Base-by-base conservation (phyloP, 495 filamentous ascomycete species). In the Aspergillus mulundensis region DNA sequence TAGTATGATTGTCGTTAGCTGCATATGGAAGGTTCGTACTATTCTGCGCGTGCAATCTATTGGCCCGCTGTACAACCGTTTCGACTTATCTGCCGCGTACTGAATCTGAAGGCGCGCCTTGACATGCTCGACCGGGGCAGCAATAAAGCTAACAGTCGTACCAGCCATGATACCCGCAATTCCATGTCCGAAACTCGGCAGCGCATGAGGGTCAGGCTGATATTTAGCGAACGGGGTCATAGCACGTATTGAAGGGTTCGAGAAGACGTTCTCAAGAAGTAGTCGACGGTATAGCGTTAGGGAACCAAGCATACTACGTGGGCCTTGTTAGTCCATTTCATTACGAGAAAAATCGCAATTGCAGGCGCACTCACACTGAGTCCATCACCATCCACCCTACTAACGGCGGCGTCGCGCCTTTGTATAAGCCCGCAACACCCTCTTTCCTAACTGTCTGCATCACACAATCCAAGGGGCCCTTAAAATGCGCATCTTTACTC, bases 381-480 rank as follows among this genome's bases (percentile, higher is more conserved):
- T 97, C 93, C 93, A 97, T 97, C 67, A 93, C 87, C 90, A 96
- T 96, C 93, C 93, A 98, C 57, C 94, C 94, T 54, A 96, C 82
- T 49, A 96, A 73, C 40, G 91, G 93, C 36, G 93, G 93, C 4
- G 88, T 89, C 14, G 92, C 91, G 19, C 78, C 91, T 68, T 96
- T 96, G 75, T 96, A 96, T 18, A 96, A 71, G 15, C 88, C 91
- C 20, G 71, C 67, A 28, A 93, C 68, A 14, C 90, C 89, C 67
- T 96, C 91, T 65, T 90, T 85, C 40, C 86, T 82, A 42, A 95
- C 38, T 14, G 90, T 96, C 61, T 89, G 85, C 38, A 88, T 65
- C 3, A 96, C 75, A 65, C 94, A 98, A 63, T 95, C 84, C n/a
- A 93, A 64, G 0, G 94, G 92, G 2, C 94, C 94, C 44, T 73